Evolutionary conservation across 2,329 filamentous ascomycete genomes (phyloP).

Genomic region (Aspergillus calidoustus): DNA sequence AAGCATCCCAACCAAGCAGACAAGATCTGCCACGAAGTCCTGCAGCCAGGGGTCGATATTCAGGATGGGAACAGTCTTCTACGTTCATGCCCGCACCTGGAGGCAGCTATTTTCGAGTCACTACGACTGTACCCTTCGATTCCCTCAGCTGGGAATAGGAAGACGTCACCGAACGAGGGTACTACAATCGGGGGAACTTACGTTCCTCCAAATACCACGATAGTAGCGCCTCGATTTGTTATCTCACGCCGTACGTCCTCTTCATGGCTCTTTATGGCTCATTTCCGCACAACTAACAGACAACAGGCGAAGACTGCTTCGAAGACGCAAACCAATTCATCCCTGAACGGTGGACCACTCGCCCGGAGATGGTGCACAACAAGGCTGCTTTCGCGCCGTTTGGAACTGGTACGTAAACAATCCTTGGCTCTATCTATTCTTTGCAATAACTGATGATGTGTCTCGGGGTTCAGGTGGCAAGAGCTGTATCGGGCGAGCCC

Average conservation of each 20-base stretch:
- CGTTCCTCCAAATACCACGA: slow-evolving; percentile 25
- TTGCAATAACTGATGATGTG: not conserved
- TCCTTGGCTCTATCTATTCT: not conserved
- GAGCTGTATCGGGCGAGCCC: slow-evolving; percentile 21
- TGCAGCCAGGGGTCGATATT: slow-evolving; percentile 8
- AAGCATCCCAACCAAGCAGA: not conserved
- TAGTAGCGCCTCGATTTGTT: slow-evolving; percentile 23
- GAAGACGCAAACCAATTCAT: slow-evolving; percentile 19
- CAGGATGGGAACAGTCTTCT: slow-evolving; percentile 2
- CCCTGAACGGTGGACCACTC: slow-evolving; percentile 25
- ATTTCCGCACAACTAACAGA: not conserved
- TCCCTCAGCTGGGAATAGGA: slow-evolving; percentile 22
- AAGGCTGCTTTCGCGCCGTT: slow-evolving; percentile 23
- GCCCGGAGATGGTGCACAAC: slow-evolving; percentile 21
- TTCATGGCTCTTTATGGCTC: too few relatives aligned
- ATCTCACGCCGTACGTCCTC: slow-evolving; percentile 21
- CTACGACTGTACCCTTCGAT: slow-evolving; percentile 24
- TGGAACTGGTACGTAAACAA: slow-evolving; percentile 19
- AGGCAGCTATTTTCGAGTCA: slow-evolving; percentile 23
- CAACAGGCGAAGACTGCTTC: slow-evolving; percentile 23
- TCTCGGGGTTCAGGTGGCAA: slow-evolving; percentile 11
- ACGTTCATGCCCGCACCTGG: slow-evolving; percentile 16
- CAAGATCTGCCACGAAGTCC: not conserved
- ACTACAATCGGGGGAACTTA: slow-evolving; percentile 18
- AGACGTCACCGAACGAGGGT: slow-evolving; percentile 17